Evolutionary conservation across 1,284 basidiomycete species (phyloP).

Genomic region (Cryptococcus wingfieldii): DNA sequence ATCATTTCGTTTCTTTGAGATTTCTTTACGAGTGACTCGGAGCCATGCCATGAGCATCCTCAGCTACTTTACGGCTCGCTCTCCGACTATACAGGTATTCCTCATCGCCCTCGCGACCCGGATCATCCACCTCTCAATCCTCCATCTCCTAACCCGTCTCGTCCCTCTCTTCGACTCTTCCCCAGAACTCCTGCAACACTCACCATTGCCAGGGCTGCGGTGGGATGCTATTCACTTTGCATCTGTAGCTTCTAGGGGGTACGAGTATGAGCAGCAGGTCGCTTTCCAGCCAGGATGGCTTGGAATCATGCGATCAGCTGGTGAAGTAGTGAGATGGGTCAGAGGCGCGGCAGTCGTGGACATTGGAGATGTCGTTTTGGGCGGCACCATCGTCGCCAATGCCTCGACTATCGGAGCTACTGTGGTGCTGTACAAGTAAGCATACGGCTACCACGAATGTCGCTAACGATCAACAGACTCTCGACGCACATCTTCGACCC

Average conservation of each 20-base stretch:
- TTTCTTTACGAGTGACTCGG: too few species aligned
- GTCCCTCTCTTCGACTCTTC: slow-evolving; percentile 36
- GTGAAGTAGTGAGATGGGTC: slow-evolving; percentile 28
- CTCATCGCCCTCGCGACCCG: slow-evolving; percentile 9
- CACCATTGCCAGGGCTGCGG: slow-evolving; percentile 44
- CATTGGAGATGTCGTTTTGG: slow-evolving; percentile 25
- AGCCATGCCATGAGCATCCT: neutral
- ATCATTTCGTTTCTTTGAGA: too few species aligned
- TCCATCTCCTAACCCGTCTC: slow-evolving; percentile 9
- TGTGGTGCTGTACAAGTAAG: slow-evolving; percentile 60
- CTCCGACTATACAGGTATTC: slow-evolving; percentile 2
- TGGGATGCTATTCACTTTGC: slow-evolving; percentile 88
- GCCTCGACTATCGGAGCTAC: slow-evolving; percentile 44
- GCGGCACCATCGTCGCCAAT: slow-evolving; percentile 31
- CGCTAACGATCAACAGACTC: slow-evolving; percentile 29
- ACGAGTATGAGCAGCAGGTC: slow-evolving; percentile 76
- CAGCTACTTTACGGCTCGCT: neutral
- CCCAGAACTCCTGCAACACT: slow-evolving; percentile 15
- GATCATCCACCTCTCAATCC: slow-evolving; percentile 14
- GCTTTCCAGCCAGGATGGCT: slow-evolving; percentile 79
- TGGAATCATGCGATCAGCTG: slow-evolving; percentile 53
- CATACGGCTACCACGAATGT: slow-evolving; percentile 2
- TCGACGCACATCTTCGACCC: slow-evolving; percentile 36
- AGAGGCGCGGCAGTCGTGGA: slow-evolving; percentile 7
- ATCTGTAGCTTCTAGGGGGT: slow-evolving; percentile 59